Evolutionary conservation across 2,329 filamentous ascomycete species (phyloP), one percentile per base, ranked within the genome.

Genomic region (Botrytis hyacinthi): DNA sequence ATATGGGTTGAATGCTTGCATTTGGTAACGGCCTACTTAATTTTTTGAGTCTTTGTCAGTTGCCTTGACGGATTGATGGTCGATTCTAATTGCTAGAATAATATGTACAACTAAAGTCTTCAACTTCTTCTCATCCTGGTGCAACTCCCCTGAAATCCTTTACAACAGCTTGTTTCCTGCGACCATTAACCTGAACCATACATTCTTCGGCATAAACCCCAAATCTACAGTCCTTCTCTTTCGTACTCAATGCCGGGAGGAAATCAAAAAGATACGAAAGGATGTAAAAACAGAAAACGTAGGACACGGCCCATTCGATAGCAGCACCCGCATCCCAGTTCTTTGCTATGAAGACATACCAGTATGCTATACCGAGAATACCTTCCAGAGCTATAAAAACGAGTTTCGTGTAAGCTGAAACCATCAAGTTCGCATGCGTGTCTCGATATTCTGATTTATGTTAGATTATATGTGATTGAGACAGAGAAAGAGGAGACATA

Each of bases 261-360:
- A 98, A 89, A 83, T 98, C 95, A 81, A 97, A 86, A 79, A 91
- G 87, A 84, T 96, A 98, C 75, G 92, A 94, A 75, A 95, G 87
- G 75, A 96, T 86, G 83, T 97, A 98, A 80, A 94, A 91, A 73
- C 92, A 92, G 84, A 95, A 98, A 80, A 97, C 86, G 80, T 97
- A 90, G 57, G 93, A 88, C 76, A 97, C 90, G 74, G 89, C 81
- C 88, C 88, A 90, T 84, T 98, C 95, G 48, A 97, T 82, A 70
- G 96, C 84, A 26, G 94, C 95, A 62, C 91, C 93, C 3, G 84
- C 82, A 82, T 95, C 91, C 78, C 86, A 87, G 51, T 86, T 80
- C n/a, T 83, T 85, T 75, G 88, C 90, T 16, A 98, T 88, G n/a
- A 82, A 84, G 57, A 97, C 78, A 81, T 97, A 95, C 79, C 95